A percentile compares a stretch with the other conserved stretches of the same genome.
Evolutionary conservation across 2,329 filamentous ascomycete species (phyloP).

Genomic region (Trichocomaceae sp.): DNA sequence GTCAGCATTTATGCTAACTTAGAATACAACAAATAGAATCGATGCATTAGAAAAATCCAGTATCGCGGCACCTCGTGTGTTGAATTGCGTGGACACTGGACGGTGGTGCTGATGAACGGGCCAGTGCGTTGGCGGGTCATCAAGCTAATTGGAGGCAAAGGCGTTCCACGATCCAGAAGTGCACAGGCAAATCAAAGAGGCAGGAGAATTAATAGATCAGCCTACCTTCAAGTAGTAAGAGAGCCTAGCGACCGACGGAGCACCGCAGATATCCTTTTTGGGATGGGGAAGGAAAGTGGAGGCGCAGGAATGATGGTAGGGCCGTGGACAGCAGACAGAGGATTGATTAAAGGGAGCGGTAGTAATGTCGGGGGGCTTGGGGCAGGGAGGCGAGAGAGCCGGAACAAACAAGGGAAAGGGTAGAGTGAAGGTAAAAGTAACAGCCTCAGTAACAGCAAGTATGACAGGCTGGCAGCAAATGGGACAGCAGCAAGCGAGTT

Average conservation of each 20-base stretch:
- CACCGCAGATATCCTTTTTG: conserved; percentile 17
- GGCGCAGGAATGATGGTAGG: conserved; percentile 22
- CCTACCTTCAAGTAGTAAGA: conserved; percentile 20
- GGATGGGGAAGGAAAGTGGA: conserved; percentile 21
- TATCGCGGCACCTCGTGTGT: background rate
- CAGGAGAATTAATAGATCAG: conserved; percentile 9
- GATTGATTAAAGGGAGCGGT: background rate
- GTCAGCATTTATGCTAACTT: conserved; percentile 1
- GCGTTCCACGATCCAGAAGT: conserved; percentile 9
- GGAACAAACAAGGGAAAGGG: conserved; percentile 11
- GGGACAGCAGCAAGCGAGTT: background rate
- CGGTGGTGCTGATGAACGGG: conserved; percentile 21
- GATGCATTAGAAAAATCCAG: background rate
- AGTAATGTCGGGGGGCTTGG: background rate
- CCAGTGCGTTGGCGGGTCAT: conserved; percentile 24
- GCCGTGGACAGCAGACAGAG: conserved; percentile 19
- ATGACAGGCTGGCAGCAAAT: conserved; percentile 3
- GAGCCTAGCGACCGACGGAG: conserved; percentile 14
- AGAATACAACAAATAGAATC: conserved; percentile 1
- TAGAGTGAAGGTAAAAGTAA: background rate
- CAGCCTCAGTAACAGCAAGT: background rate
- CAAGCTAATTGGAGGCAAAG: conserved; percentile 9
- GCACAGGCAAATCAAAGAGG: conserved; percentile 16
- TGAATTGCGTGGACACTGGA: no score
- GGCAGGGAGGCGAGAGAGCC: background rate